phyloP scores from a whole-genome alignment of 1,284 basidiomycete species.

The Pholiota adiposa region DNA sequence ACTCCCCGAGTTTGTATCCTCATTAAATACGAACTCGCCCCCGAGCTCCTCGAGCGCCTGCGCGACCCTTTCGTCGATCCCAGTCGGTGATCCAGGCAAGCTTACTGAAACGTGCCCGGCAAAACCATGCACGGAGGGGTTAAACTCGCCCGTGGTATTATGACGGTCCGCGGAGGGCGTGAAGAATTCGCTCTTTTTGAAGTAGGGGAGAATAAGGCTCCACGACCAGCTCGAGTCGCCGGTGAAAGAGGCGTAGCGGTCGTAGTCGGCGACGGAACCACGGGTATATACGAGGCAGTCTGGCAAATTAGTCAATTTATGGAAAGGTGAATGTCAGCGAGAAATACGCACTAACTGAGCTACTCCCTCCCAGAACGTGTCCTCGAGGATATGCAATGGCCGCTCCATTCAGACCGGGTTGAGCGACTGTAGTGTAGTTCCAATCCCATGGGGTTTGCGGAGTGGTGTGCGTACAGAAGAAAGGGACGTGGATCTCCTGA shows the following conservation, averaged over 20 bases:
- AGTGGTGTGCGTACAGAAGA: conserved; percentile 37
- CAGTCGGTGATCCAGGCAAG: conserved; percentile 28
- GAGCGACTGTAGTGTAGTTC: conserved; percentile 24
- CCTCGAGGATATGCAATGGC: conserved; percentile 23
- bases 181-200: conserved; percentile 29
- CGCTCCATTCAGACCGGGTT: conserved; percentile 20
- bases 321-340: not conserved
- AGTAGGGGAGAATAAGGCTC: conserved; percentile 24
- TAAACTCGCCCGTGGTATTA: conserved; percentile 33
- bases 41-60: conserved; percentile 28
- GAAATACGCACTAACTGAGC: conserved; percentile 20
- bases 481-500: conserved; percentile 21
- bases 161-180: conserved; percentile 31
- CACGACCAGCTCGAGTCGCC: conserved; percentile 30
- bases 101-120: conserved; percentile 32
- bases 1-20: conserved; percentile 35
- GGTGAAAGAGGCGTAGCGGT: conserved; percentile 21
- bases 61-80: conserved; percentile 28
- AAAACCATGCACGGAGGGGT: conserved; percentile 35
- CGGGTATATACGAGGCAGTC: conserved; percentile 23
- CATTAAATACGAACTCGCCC: conserved; percentile 30
- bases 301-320: not conserved
- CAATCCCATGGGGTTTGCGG: conserved; percentile 25
- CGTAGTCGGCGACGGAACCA: conserved; percentile 20
- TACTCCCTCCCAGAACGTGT: conserved; percentile 22